phyloP scores from a whole-genome alignment of 2,329 filamentous ascomycete genomes.

The Colletotrichum sojae region DNA sequence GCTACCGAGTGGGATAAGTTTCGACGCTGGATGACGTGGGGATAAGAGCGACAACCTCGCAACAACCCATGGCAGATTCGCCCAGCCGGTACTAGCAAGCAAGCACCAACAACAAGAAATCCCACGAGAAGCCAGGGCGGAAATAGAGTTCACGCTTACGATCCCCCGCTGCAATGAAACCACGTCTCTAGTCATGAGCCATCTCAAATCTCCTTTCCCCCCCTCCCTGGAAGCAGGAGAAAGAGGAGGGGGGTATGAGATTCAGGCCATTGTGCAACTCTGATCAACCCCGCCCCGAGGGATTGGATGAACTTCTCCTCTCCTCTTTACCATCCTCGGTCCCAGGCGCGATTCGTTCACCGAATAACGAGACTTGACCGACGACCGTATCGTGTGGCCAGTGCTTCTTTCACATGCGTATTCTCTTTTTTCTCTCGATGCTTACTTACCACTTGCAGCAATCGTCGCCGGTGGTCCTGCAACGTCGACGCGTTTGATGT shows the following conservation, averaged over 20 bases:
- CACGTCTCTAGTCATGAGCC: conserved; percentile 29
- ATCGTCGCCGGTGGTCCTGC: conserved; percentile 10
- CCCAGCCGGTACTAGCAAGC: too few relatives aligned
- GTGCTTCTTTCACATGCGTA: conserved; percentile 32
- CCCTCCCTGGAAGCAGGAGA: neutral
- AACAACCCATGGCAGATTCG: neutral
- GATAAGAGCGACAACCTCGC: neutral
- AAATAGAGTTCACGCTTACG: conserved; percentile 26
- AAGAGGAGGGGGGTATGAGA: neutral
- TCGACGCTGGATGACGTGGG: conserved; percentile 27
- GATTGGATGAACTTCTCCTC: conserved; percentile 31
- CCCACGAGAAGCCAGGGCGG: neutral
- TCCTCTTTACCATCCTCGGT: neutral
- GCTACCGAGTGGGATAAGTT: neutral
- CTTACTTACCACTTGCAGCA: conserved; percentile 5
- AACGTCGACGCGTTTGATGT: conserved; percentile 24
- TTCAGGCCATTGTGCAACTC: conserved; percentile 24
- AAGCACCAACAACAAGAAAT: neutral
- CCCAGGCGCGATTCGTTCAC: conserved; percentile 8
- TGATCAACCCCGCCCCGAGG: neutral
- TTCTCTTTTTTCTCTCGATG: too few relatives aligned
- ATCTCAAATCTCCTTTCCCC: neutral
- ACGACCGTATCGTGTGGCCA: conserved; percentile 9
- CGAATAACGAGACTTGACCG: conserved; percentile 26
- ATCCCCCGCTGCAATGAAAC: conserved; percentile 34